Base-by-base conservation (phyloP, 345 rosid genomes). In the Populus euphratica region DNA sequence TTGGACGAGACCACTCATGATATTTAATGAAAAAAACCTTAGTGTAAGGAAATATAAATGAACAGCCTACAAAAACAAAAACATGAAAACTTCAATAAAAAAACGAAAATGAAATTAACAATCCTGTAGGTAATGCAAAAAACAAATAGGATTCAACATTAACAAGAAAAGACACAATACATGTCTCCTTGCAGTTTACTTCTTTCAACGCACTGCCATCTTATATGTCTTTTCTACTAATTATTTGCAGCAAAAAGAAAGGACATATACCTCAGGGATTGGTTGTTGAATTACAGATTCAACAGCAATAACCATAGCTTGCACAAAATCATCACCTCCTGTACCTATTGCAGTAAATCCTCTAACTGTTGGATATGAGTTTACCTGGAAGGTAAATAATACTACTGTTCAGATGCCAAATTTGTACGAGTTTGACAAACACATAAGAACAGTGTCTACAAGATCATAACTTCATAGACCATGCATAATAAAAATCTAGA, bases 241-340 rank as follows among this genome's bases (percentile, higher is more conserved):
- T 29, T 17, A 63, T 68, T 23, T 71, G 52, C 54, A 83, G 59
- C 70, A 50, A 31, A 29, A 68, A 63, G 8, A 50, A 67, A 76
- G 47, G 39, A 44, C 67, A 83, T 10, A 35, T 82, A 91, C 99
- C 97, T 93, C 88, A 39, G 97, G 98, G 77, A 96, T 89, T 41
- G 92, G 90, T 70, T 88, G 86, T 80, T 89, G 93, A 81, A 92
- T 88, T 67, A 93, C 99, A 79, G 98, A 96, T 81, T 96, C 99
- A 74, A 96, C 97, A 0, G 99, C 98, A 86, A 96, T 88, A 79
- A 96, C 90, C 99, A 96, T 93, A 47, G 97, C 87, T 74, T 92
- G 99, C 76, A 93, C 97, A 86, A 95, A 95, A 83, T 95, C 99
- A 72, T 95, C 94, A 59, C 99, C 99, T 41, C 99, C 98, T 41